A percentile compares a stretch with the other conserved stretches of the same genome.
Conservation (phyloP, 352 stramenopile species). For the Albugo laibachii region DNA sequence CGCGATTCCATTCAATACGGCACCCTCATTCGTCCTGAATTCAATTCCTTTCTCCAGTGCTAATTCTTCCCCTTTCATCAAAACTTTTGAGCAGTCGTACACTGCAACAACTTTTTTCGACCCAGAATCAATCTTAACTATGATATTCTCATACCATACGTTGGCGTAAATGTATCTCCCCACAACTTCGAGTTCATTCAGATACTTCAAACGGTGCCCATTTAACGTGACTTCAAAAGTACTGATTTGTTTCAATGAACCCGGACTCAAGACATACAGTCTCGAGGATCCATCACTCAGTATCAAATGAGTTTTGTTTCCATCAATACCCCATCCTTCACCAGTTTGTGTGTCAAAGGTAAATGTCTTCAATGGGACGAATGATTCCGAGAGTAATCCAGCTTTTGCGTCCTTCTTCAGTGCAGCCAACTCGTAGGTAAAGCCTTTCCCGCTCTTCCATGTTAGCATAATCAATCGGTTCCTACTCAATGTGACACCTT, state of each 20-base stretch:
- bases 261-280: constrained; percentile 83
- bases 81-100: constrained; percentile 65
- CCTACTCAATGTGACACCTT: constrained; percentile 71
- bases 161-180: constrained; percentile 88
- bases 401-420: background rate
- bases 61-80: constrained; percentile 31
- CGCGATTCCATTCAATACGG: constrained; percentile 88
- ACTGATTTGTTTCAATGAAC: constrained; percentile 48
- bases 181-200: constrained; percentile 90
- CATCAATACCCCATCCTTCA: constrained; percentile 90
- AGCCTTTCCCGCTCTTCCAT: constrained; percentile 73
- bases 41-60: constrained; percentile 7
- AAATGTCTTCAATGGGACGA: constrained; percentile 18
- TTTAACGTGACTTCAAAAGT: constrained; percentile 43
- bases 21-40: constrained; percentile 10
- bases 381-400: no score
- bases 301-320: constrained; percentile 43
- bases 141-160: constrained; percentile 85
- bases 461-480: constrained; percentile 81
- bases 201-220: constrained; percentile 21
- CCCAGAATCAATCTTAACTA: constrained; percentile 83
- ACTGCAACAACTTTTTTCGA: constrained; percentile 71
- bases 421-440: constrained; percentile 53
- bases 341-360: constrained; percentile 39
- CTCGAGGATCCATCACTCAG: constrained; percentile 81